These are phyloP conservation scores for Glycine soja DNA, from an alignment of 306 rosid genomes.

Conservation along the genomic window DNA sequence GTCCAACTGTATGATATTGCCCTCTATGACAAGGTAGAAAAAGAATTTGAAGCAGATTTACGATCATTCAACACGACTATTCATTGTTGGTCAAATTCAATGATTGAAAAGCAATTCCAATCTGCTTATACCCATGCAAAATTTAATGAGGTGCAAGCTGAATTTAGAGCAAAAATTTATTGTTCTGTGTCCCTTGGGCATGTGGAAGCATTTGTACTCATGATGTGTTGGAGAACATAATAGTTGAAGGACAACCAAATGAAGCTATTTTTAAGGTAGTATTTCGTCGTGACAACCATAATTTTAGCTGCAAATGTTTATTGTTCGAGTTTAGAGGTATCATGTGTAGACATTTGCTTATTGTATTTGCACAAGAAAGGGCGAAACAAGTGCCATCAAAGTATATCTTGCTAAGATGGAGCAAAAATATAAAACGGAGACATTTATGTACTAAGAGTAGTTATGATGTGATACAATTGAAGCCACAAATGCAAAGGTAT, in stretches of 20 bases:
- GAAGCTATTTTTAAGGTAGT: constrained; percentile 5
- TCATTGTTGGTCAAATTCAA: constrained; percentile 6
- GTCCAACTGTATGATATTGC: constrained; percentile 8
- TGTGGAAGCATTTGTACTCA: constrained; percentile 12
- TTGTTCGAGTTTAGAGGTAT: constrained; percentile 11
- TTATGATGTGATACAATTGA: background rate
- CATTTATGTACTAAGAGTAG: constrained; percentile 12
- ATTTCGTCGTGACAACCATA: constrained; percentile 7
- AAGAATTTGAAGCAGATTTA: constrained; percentile 29
- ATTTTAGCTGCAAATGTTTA: constrained; percentile 5
- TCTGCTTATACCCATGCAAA: constrained; percentile 25
- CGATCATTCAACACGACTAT: background rate
- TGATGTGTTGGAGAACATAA: constrained; percentile 16
- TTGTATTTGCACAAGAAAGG: constrained; percentile 19
- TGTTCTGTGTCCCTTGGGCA: constrained; percentile 1
- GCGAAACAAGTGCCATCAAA: constrained; percentile 10
- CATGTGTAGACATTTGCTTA: background rate
- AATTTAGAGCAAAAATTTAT: constrained; percentile 30
- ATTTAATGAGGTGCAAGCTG: constrained; percentile 30
- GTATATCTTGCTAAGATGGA: constrained; percentile 16
- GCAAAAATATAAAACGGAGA: constrained; percentile 8
- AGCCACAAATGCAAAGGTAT: constrained; percentile 6
- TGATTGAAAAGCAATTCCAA: constrained; percentile 34
- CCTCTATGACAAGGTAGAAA: background rate
- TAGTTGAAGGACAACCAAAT: constrained; percentile 3